Conservation (phyloP, 345 rosid genomes). For the Salix brachista region DNA sequence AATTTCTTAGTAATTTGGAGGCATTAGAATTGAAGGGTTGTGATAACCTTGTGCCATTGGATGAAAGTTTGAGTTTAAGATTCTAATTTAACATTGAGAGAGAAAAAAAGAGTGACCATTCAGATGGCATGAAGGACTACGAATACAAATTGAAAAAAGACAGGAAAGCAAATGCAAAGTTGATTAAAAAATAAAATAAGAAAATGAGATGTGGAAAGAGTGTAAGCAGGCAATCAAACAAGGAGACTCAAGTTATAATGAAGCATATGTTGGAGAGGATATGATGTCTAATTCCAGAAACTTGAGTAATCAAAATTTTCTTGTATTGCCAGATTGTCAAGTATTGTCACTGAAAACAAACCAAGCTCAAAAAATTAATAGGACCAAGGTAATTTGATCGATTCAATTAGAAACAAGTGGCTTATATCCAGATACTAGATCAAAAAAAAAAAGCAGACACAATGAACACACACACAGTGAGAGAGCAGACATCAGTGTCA, state of each 20-base stretch:
- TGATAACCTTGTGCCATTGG: neutral
- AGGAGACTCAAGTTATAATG: neutral
- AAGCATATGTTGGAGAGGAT: neutral
- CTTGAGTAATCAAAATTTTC: neutral
- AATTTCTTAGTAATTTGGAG: neutral
- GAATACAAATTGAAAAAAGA: neutral
- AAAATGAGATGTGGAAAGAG: neutral
- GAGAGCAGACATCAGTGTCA: constrained; percentile 14
- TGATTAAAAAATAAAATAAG: neutral
- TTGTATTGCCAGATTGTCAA: neutral
- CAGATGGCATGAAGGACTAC: neutral
- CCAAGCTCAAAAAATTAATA: neutral
- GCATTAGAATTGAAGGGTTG: neutral
- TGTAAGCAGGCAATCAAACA: neutral
- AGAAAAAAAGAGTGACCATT: neutral
- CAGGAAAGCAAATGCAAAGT: neutral
- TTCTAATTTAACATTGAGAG: neutral
- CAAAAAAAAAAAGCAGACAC: neutral
- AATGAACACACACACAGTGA: neutral
- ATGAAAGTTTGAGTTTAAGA: neutral
- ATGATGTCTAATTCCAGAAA: neutral
- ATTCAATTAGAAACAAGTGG: neutral
- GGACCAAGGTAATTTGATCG: neutral
- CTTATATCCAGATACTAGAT: neutral
- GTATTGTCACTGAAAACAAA: neutral